Evolutionary conservation across 495 filamentous ascomycete genomes (phyloP).

Genomic region (Neurospora sp.): DNA sequence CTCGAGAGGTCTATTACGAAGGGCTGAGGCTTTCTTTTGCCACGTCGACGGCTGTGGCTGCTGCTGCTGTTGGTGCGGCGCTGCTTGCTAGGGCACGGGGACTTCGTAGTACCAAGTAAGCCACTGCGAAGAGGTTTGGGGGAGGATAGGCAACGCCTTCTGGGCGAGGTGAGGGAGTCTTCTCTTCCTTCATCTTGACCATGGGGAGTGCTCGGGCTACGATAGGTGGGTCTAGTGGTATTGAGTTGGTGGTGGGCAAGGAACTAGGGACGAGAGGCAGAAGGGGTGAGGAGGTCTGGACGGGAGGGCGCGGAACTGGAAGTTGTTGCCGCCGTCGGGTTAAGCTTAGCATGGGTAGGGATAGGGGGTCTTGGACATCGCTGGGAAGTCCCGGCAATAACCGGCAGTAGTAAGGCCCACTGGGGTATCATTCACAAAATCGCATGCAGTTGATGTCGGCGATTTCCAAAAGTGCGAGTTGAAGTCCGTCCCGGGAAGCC

Average conservation of each 20-base stretch:
- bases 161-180: neutral
- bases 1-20: conserved; percentile 48
- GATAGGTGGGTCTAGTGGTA: neutral
- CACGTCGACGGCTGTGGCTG: conserved; percentile 41
- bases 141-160: neutral
- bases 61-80: conserved; percentile 39
- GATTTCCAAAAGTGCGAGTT: neutral
- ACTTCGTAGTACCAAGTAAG: conserved; percentile 25
- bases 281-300: neutral
- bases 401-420: neutral
- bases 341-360: neutral
- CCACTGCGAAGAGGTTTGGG: neutral
- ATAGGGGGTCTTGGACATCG: neutral
- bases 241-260: neutral
- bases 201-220: neutral
- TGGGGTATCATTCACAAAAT: neutral
- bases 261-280: neutral
- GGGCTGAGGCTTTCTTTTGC: conserved; percentile 47
- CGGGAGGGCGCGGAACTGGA: neutral
- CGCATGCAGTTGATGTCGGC: neutral
- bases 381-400: neutral
- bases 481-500: neutral
- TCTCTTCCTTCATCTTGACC: neutral
- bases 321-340: neutral
- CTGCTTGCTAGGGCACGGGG: conserved; percentile 42